Conservation (phyloP, 1,284 basidiomycete species). For the Melampsora larici-populina region DNA sequence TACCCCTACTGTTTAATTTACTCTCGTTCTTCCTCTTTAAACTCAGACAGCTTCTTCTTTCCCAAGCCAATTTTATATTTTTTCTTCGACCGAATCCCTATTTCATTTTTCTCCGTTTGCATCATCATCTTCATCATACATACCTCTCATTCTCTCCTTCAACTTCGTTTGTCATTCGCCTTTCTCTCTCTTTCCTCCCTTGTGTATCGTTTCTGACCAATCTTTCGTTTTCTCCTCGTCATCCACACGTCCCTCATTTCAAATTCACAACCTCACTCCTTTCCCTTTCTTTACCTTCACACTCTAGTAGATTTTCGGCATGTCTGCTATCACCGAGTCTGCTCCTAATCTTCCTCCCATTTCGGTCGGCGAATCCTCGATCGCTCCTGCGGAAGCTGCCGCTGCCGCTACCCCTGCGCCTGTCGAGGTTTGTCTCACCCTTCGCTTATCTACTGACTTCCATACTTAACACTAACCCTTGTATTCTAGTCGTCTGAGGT, state of each 20-base stretch:
- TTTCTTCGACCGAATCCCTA: background rate
- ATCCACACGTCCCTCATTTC: background rate
- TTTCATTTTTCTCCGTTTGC: background rate
- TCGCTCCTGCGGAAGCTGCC: background rate
- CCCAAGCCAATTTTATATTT: background rate
- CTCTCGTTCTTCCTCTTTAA: too few species aligned
- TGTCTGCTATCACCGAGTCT: background rate
- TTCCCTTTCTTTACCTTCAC: background rate
- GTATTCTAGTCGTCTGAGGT: background rate
- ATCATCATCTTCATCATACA: background rate
- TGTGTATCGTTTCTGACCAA: background rate
- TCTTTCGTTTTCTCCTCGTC: background rate
- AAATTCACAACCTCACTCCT: too few species aligned
- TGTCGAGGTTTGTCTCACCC: background rate
- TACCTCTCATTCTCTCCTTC: background rate
- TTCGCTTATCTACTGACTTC: background rate
- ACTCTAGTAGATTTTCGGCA: background rate
- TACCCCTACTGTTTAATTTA: too few species aligned
- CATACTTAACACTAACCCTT: background rate
- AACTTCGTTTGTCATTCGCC: background rate
- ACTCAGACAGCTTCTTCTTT: too few species aligned
- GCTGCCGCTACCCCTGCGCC: background rate
- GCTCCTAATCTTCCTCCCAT: background rate
- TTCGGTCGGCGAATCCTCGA: background rate
- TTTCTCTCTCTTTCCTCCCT: background rate